Percentiles rank a stretch among this genome's conserved stretches.
Evolutionary conservation across 768 basidiomycete genomes (phyloP).

Genomic region (Multifurca ochricompacta): DNA sequence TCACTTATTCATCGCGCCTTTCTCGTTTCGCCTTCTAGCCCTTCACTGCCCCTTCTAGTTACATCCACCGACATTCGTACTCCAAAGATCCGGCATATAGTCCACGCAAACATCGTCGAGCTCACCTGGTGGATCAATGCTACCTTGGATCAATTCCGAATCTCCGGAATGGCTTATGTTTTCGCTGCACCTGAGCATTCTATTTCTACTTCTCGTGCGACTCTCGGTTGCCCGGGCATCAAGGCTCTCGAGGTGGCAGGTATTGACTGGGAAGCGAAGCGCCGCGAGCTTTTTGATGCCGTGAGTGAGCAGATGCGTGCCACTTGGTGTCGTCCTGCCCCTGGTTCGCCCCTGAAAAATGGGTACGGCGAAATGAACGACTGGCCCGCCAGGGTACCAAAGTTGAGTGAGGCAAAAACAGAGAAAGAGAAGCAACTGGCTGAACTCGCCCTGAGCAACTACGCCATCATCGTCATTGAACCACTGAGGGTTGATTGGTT

Average conservation of each 20-base stretch:
- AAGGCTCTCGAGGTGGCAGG: conserved; percentile 19
- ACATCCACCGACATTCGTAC: conserved; percentile 66
- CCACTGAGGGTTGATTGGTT: conserved; percentile 62
- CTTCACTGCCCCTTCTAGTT: conserved; percentile 52
- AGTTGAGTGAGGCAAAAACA: conserved; percentile 32
- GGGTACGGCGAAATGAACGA: conserved; percentile 49
- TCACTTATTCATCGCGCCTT: conserved; percentile 56
- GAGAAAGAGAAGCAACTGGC: conserved; percentile 40
- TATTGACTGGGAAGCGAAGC: conserved; percentile 62
- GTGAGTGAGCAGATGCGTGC: conserved; percentile 62
- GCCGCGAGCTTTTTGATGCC: conserved; percentile 48
- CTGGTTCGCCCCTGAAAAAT: conserved; percentile 47
- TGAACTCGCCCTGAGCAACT: conserved; percentile 53
- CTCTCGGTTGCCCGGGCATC: conserved; percentile 18
- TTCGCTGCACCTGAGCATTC: conserved; percentile 43
- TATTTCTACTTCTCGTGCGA: conserved; percentile 26
- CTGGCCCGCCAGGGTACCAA: conserved; percentile 54
- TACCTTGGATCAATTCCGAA: conserved; percentile 64
- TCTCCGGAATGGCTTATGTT: conserved; percentile 49
- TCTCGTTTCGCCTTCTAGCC: conserved; percentile 35
- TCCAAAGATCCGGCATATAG: conserved; percentile 57
- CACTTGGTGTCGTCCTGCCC: conserved; percentile 59
- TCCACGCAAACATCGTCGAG: conserved; percentile 44
- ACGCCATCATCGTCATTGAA: conserved; percentile 66
- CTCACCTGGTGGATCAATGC: conserved; percentile 68